Evolutionary conservation across 306 rosid species (phyloP).

Genomic region (Hippophae tibetana): DNA sequence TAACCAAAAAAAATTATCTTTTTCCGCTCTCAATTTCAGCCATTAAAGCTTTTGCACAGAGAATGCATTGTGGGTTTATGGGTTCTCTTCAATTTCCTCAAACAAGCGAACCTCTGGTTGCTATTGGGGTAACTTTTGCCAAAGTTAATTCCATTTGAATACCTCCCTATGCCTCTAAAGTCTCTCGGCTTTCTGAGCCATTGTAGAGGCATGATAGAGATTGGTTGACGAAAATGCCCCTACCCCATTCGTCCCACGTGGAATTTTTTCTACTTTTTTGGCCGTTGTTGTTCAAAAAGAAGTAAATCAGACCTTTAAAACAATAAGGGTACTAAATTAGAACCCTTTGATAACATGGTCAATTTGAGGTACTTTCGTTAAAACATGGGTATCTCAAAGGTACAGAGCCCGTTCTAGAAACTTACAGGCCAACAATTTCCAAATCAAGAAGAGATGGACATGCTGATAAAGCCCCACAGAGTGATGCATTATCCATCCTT

Average conservation of each 20-base stretch:
- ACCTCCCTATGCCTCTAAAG: background rate
- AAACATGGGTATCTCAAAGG: no score
- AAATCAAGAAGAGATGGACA: constrained; percentile 89
- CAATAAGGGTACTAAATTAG: no score
- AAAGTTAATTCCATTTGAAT: constrained; percentile 10
- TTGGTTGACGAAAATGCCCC: no score
- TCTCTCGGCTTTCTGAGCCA: background rate
- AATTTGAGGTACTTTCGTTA: no score
- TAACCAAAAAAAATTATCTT: background rate
- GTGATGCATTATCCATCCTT: constrained; percentile 82
- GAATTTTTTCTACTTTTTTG: no score
- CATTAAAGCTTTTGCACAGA: constrained; percentile 8
- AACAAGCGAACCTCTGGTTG: background rate
- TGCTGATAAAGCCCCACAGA: constrained; percentile 58
- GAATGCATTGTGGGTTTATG: background rate
- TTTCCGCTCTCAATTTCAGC: background rate
- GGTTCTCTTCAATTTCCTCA: background rate
- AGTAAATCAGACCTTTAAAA: no score
- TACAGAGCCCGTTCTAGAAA: background rate
- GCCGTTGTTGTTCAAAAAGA: no score
- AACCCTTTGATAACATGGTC: no score
- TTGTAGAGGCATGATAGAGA: background rate
- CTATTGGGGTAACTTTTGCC: background rate
- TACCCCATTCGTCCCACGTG: no score
- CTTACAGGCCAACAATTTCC: constrained; percentile 98